These are phyloP conservation scores for Mortierella antarctica DNA, from an alignment of 192 early-diverging fungal species.

Conservation along the genomic window DNA sequence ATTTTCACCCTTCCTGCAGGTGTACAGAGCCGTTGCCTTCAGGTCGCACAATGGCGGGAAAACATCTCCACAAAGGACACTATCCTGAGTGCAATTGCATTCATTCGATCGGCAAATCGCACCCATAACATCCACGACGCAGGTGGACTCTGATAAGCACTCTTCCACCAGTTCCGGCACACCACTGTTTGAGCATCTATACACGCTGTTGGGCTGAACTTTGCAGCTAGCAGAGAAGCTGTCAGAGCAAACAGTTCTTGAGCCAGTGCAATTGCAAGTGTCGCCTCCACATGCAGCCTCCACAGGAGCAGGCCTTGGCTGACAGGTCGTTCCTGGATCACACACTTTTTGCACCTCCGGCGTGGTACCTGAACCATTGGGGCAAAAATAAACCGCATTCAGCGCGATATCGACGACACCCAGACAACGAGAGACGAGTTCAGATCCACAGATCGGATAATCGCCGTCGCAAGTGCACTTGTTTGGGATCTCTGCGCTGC, in stretches of 20 bases:
- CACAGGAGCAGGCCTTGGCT: not conserved
- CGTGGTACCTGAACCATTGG: not conserved
- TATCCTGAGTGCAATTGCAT: constrained; percentile 7
- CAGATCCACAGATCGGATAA: not conserved
- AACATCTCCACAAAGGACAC: constrained; percentile 5
- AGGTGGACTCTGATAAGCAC: not conserved
- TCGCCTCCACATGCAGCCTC: constrained; percentile 2
- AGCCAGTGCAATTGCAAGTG: constrained; percentile 2
- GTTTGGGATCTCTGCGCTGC: not conserved
- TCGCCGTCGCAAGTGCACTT: not conserved
- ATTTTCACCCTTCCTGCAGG: not conserved
- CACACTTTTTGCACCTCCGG: not conserved
- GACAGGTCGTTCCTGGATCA: not conserved
- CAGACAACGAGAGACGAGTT: not conserved
- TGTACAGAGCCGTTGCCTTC: not conserved
- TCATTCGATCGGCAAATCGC: not conserved
- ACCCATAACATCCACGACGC: not conserved
- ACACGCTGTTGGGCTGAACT: not conserved
- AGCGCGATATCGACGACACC: not conserved
- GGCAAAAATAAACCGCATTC: not conserved
- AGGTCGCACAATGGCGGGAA: constrained; percentile 1
- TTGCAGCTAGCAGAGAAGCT: not conserved
- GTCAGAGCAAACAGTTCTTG: not conserved
- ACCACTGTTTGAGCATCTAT: constrained; percentile 1
- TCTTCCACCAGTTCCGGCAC: constrained; percentile 3